Evolutionary conservation across 768 basidiomycete genomes (phyloP), one percentile per base, ranked within the genome.

Genomic region (Auricularia sp.): DNA sequence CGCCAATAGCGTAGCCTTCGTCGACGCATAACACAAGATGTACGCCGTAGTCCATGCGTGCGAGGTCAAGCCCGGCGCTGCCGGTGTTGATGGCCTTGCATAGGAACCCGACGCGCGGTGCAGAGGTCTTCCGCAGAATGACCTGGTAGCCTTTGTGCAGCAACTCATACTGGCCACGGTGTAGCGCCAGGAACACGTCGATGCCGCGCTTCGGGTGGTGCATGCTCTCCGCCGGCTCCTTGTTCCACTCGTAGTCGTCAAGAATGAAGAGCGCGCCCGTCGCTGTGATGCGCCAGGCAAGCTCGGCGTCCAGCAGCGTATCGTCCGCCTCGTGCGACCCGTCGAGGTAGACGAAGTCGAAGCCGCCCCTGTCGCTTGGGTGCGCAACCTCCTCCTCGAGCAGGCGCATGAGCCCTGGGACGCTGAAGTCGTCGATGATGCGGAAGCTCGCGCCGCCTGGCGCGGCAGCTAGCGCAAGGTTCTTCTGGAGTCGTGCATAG

Each of bases 291-390:
- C 85, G 75, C 84, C 84, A 85, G 1, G 77, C 78, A 36, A 85
- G 71, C 70, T 85, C 85, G 7, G 78, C 84, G 68, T 86, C 85
- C n/a, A 85, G 75, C 60, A 85, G 73, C 0, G 83, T 84, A 67
- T 85, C 85, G 66, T 83, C 82, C 7, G 84, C 81, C 62, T 81
- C 79, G 69, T 84, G 84, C 6, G 83, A 83, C 3, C 84, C 84
- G 64, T 85, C 83, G 58, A 85, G 69, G 66, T 86, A 85, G 16
- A 85, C 73, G 79, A 81, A 86, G 66, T 85, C 82, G 66, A 81
- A 86, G 1, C 84, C 84, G 18, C 79, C 73, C 8, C n/a, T 12
- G 6, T 18, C 23, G 1, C 39, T 12, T 70, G 36, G 0, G 21
- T 67, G 66, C 1, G 61, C 53, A 65, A 77, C 77, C 71, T 81